Base-by-base conservation (phyloP, 768 basidiomycete genomes). In the Agaricus blazei region DNA sequence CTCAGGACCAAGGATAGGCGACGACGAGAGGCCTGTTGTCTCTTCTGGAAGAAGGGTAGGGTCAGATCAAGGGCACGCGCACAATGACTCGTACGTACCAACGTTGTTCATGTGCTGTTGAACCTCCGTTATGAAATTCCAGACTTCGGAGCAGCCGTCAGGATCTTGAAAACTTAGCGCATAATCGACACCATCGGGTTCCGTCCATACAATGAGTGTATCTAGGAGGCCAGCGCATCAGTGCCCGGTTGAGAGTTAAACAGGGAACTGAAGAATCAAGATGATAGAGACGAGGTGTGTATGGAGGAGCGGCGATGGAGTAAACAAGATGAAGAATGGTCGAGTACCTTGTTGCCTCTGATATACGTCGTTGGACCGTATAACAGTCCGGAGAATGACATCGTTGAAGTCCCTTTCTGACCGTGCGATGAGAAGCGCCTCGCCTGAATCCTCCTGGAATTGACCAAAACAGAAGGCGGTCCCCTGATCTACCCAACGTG, bases 151-250 rank as follows among this genome's bases (percentile, higher is more conserved):
- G 62, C 96, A 99, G 29, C 95, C 97, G 59, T 93, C 91, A 0
- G 91, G 83, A 63, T 98, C 96, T 66, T 98, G 96, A 63, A 99
- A 99, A 63, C 93, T 96, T 51, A 99, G 76, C 2, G 96, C 96
- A 66, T 97, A 95, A 70, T 99, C 97, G 37, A 89, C 84, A 28
- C 92, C 91, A 59, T 91, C 88, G 1, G 92, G 90, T 67, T 98
- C 96, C 3, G 96, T 98, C 97, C 97, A 99, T 19, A 98, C 96
- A 62, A 99, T 98, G 47, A 99, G 80, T 11, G 97, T 99, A 65
- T 98, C 96, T 95, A 71, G 29, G 49, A 52, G 11, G 38, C 36
- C 49, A 23, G 31, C 48, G 47, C 57, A 47, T 56, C 40, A 54
- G 62, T 54, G 40, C 52, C 41, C 53, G 56, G 43, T 37, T 19